Evolutionary conservation across 225 moss, liverwort and hornwort genomes (phyloP).

Genomic region (Pseudisothecium myosuroides): DNA sequence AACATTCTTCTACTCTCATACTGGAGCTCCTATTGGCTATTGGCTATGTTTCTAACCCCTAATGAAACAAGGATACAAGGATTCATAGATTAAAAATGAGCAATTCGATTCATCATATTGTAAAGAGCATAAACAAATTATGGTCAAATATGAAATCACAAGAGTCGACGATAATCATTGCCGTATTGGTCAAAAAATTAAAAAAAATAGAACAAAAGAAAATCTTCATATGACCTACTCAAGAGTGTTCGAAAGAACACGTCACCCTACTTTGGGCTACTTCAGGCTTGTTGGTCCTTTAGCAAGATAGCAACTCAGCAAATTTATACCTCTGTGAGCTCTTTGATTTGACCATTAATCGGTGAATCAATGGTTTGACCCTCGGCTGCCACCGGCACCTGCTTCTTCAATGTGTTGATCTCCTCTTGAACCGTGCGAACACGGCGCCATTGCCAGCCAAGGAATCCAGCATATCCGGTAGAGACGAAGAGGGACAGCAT

Average conservation of each 20-base stretch:
- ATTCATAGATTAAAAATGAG: not conserved
- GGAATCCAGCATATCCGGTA: slow-evolving; percentile 70
- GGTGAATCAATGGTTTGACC: slow-evolving; percentile 55
- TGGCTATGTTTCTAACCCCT: not conserved
- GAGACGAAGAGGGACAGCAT: slow-evolving; percentile 54
- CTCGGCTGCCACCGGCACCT: slow-evolving; percentile 66
- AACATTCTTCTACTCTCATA: not conserved
- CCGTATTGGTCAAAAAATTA: not conserved
- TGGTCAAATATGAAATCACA: not conserved
- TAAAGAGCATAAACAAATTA: not conserved
- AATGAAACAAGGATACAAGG: not conserved
- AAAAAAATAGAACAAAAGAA: not conserved
- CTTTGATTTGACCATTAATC: slow-evolving; percentile 41
- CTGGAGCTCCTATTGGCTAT: not conserved
- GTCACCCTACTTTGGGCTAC: not conserved
- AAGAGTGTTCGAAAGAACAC: not conserved
- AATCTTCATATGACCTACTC: not conserved
- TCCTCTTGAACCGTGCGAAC: slow-evolving; percentile 80
- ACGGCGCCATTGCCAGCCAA: slow-evolving; percentile 96
- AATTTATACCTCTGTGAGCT: slow-evolving; percentile 63
- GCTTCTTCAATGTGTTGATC: slow-evolving; percentile 74
- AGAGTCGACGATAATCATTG: not conserved
- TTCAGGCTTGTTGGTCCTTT: not conserved
- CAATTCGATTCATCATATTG: not conserved
- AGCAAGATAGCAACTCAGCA: not conserved